Base-by-base conservation (phyloP, 1,284 basidiomycete genomes). In the Cryptococcus sp. region DNA sequence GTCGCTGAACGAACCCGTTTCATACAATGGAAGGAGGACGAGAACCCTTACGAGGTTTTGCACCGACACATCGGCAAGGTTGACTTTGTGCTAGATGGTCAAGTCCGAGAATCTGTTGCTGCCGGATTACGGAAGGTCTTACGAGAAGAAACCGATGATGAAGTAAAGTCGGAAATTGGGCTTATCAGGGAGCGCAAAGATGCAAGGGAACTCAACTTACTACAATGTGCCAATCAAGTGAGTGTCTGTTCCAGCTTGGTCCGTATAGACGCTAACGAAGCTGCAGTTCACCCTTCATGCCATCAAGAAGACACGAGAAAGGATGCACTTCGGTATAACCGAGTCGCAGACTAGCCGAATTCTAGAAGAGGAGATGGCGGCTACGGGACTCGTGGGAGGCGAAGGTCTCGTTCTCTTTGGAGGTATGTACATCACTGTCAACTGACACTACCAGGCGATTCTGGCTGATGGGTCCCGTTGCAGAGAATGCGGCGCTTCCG, bases 401-500 rank as follows among this genome's bases (percentile, higher is more conserved):
- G 84, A 81, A 64, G 86, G 84, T 17, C 77, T 91, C 23, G 85
- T 88, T 0, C 80, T 91, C 19, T 91, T 93, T 68, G 89, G 90
- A 66, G 86, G 89, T 89, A 62, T 55, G 83, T 77, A 5, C 22
- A n/a, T 43, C 19, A 40, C 8, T 25, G n/a, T 17, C 43, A 16
- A 5, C 23, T 41, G 20, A 19, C 25, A 10, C 13, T 20, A 29
- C 37, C 13, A 46, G 43, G 29, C 20, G n/a, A 50, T 34, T 50
- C 17, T 20, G 16, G 16, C n/a, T 15, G 7, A 43, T 19, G 44
- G 57, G 50, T 44, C 13, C 49, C 44, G 55, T 52, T 56, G 55
- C 72, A 91, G 89, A 88, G 64, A 89, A 91, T 63, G 91, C 89
- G 1, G 90, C 89, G 0, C 82, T 91, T 19, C 91, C 90, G 3